Conservation (phyloP, 2,329 filamentous ascomycete genomes). For the Fusarium verrucosum region DNA sequence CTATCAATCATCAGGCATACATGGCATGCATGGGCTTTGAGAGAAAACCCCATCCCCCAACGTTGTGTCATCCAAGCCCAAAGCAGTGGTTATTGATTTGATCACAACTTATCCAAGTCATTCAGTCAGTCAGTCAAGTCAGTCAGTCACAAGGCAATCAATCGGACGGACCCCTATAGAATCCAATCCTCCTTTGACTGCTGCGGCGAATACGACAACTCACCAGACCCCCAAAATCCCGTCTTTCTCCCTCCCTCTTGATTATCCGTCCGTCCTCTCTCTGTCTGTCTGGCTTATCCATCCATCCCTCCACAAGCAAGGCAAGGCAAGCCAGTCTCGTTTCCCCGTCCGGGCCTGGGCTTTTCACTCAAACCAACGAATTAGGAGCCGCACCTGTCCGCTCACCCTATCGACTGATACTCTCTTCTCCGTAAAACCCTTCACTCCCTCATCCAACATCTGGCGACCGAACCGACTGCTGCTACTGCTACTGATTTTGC, state of each 20-base stretch:
- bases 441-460: constrained; percentile 38
- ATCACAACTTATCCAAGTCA: too few species aligned
- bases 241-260: constrained; percentile 18
- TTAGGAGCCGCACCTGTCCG: constrained; percentile 44
- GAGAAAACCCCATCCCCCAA: constrained; percentile 26
- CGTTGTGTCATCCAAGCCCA: constrained; percentile 2
- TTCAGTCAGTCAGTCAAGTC: too few species aligned
- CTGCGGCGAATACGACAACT: constrained; percentile 36
- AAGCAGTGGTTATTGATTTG: constrained; percentile 15
- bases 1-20: constrained; percentile 26
- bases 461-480: constrained; percentile 20
- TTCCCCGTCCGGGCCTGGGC: constrained; percentile 38
- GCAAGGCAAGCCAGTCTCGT: constrained; percentile 25
- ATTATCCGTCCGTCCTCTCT: constrained; percentile 9
- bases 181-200: constrained; percentile 23
- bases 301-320: constrained; percentile 1
- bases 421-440: constrained; percentile 41
- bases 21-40: not conserved
- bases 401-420: constrained; percentile 44
- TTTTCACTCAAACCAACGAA: constrained; percentile 39
- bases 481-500: constrained; percentile 13
- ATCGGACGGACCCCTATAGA: constrained; percentile 1
- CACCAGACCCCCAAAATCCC: constrained; percentile 26
- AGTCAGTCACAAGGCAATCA: constrained; percentile 23
- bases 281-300: not conserved